Evolutionary conservation across 1,139 yeast genomes (phyloP), one percentile per base, ranked within the genome.

Genomic region (Yamadazyma oceani): DNA sequence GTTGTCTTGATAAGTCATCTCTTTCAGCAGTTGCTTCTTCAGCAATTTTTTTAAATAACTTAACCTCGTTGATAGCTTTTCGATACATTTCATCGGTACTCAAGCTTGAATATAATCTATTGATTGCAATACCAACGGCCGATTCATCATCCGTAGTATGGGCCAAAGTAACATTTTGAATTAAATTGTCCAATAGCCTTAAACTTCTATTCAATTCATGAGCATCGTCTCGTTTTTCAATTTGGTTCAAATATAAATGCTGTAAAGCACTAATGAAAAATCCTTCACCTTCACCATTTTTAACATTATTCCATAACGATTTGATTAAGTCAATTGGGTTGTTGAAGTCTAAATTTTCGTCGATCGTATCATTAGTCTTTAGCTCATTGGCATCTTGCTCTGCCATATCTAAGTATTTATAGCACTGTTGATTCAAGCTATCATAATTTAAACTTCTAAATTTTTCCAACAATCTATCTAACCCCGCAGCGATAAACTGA

Each of bases 41-140:
- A 0, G 87, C 85, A 30, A 75, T 70, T 50, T 78, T 81, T 33
- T 78, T 77, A 31, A 83, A 64, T 21, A 76, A 81, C 46, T 82
- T 81, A 13, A 84, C 82, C 48, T 90, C 97, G 32, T 75, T 62
- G 38, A 85, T 68, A 0, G 96, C 95, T 41, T 83, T 74, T 38
- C 85, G 71, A 15, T 96, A 96, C 59, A 85, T 85, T 43, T 89
- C 96, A 60, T 92, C 98, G 0, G 96, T 87, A 49, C 83, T 83
- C 59, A 90, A 74, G n/a, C 89, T 76, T 37, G 88, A 80, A 44
- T 80, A 74, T 39, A 92, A 70, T 44, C 84, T 72, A 53, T 88
- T 94, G 28, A 92, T 85, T 1, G 96, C 90, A 48, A 88, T 80
- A 36, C 86, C 88, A 51, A 89, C 75, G 5, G 89, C 86, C 7